These are phyloP conservation scores for Neoascochyta sp. DNA, from an alignment of 2,329 filamentous ascomycete genomes.

Conservation along the genomic window DNA sequence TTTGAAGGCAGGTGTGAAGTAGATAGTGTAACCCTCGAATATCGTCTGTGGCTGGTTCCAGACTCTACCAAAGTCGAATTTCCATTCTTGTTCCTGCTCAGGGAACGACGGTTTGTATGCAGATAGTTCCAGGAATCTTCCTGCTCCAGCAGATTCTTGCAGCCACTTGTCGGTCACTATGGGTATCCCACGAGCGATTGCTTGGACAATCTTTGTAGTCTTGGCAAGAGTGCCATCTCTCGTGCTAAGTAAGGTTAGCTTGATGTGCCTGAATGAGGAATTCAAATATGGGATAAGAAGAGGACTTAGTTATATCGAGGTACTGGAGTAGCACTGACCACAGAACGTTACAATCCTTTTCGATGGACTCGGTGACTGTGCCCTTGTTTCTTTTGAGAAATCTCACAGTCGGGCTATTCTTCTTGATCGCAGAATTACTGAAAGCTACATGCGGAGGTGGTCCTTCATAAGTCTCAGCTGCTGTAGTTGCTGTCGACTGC, in stretches of 20 bases:
- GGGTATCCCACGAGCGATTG: constrained; percentile 42
- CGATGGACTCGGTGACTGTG: constrained; percentile 27
- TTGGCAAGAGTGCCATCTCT: constrained; percentile 39
- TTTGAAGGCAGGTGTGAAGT: constrained; percentile 45
- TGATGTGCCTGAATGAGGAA: neutral
- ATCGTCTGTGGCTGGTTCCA: constrained; percentile 36
- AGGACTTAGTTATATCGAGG: neutral
- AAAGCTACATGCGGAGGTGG: constrained; percentile 28
- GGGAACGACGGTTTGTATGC: constrained; percentile 34
- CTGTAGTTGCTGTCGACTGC: constrained; percentile 8
- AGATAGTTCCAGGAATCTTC: constrained; percentile 34
- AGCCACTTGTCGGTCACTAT: constrained; percentile 50
- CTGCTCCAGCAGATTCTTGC: constrained; percentile 35
- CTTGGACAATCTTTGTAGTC: constrained; percentile 46
- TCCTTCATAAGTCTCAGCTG: constrained; percentile 19
- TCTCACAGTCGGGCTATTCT: constrained; percentile 20
- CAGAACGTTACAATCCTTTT: constrained; percentile 31
- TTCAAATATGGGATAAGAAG: neutral
- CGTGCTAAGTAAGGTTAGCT: constrained; percentile 32
- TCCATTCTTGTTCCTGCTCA: constrained; percentile 40
- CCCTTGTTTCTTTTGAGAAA: constrained; percentile 37
- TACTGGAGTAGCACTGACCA: constrained; percentile 22
- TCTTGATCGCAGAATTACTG: constrained; percentile 31
- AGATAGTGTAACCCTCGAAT: constrained; percentile 49
- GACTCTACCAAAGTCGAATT: constrained; percentile 33